These are phyloP conservation scores for Exophiala mesophila DNA, from an alignment of 2,329 filamentous ascomycete species.

Conservation along the genomic window DNA sequence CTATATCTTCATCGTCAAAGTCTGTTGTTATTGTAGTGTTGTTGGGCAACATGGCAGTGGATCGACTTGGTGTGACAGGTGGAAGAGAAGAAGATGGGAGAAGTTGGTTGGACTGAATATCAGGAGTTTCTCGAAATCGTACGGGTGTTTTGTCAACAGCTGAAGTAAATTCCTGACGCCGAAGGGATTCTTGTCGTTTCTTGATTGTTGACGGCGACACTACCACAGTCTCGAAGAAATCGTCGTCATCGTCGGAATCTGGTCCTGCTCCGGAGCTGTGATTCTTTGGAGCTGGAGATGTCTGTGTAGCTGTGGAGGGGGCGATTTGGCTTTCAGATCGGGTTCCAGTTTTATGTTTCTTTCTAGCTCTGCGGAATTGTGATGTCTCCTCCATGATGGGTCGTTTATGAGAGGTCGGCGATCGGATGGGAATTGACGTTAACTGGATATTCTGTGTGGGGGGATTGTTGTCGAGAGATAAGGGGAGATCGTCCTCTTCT, in stretches of 20 bases:
- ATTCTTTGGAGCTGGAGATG: too few relatives aligned
- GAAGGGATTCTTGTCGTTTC: constrained; percentile 16
- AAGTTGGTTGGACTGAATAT: too few relatives aligned
- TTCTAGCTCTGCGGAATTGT: background rate
- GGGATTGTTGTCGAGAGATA: background rate
- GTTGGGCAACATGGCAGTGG: too few relatives aligned
- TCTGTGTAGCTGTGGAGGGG: background rate
- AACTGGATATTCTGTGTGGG: background rate
- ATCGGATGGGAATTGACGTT: background rate
- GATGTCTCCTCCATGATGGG: background rate
- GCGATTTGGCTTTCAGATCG: background rate
- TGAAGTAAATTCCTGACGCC: too few relatives aligned
- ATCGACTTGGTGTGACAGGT: too few relatives aligned
- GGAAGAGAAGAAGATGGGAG: too few relatives aligned
- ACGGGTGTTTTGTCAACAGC: too few relatives aligned
- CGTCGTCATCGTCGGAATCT: constrained; percentile 13
- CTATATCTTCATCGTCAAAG: too few relatives aligned
- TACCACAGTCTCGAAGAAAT: constrained; percentile 18
- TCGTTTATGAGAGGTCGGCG: background rate
- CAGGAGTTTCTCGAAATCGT: too few relatives aligned
- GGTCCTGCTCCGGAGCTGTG: too few relatives aligned
- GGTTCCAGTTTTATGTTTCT: background rate
- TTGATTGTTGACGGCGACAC: constrained; percentile 12
- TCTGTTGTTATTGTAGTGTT: too few relatives aligned
- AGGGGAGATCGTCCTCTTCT: constrained; percentile 2